Percentiles rank a stretch among this genome's conserved stretches.
Evolutionary conservation across 371 early-diverging fungal genomes (phyloP).

Genomic region (Mortierella sp.): DNA sequence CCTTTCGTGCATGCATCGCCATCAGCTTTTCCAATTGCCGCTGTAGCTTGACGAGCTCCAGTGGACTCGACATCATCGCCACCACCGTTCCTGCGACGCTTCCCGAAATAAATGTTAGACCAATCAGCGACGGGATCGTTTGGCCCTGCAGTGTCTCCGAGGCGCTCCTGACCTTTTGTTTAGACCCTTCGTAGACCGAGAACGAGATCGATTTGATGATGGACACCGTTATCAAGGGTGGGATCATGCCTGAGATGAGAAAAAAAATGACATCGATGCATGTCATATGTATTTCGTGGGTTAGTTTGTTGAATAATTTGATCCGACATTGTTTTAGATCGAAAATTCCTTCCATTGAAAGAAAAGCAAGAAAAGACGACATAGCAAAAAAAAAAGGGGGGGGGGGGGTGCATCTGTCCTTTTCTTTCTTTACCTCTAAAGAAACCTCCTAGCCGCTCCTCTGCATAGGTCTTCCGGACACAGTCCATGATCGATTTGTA

Average conservation of each 20-base stretch:
- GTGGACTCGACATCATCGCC: slow-evolving; percentile 78
- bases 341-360: neutral
- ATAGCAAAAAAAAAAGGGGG: neutral
- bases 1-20: slow-evolving; percentile 58
- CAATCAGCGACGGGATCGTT: slow-evolving; percentile 59
- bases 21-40: slow-evolving; percentile 78
- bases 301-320: neutral
- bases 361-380: neutral
- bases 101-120: slow-evolving; percentile 71
- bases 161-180: slow-evolving; percentile 44
- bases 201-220: slow-evolving; percentile 82
- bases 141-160: slow-evolving; percentile 54
- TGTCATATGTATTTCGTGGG: neutral
- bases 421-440: slow-evolving; percentile 63
- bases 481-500: slow-evolving; percentile 78
- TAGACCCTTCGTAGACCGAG: slow-evolving; percentile 77
- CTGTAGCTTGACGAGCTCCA: slow-evolving; percentile 87
- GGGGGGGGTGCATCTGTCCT: neutral
- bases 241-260: slow-evolving; percentile 69
- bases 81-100: slow-evolving; percentile 76
- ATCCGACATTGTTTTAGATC: neutral
- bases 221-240: slow-evolving; percentile 81
- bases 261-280: neutral
- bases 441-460: slow-evolving; percentile 81
- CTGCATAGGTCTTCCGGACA: slow-evolving; percentile 72